Conservation (phyloP, 768 basidiomycete genomes). For the Panus rudis region DNA sequence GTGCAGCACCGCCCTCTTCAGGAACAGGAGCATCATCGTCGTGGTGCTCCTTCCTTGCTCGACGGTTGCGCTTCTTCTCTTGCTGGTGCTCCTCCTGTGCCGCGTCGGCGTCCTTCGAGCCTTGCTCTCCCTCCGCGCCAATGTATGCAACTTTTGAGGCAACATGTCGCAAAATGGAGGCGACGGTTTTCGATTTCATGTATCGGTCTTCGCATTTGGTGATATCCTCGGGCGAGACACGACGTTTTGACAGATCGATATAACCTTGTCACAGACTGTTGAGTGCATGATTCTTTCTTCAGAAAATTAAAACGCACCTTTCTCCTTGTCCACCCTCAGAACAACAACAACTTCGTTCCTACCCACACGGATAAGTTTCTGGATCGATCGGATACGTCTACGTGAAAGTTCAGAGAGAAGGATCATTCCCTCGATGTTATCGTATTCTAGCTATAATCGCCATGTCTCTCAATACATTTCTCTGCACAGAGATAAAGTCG, state of each 20-base stretch:
- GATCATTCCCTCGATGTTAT: conserved; percentile 99
- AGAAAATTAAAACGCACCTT: too few relatives aligned
- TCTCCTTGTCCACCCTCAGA: conserved; percentile 96
- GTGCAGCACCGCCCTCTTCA: conserved; percentile 32
- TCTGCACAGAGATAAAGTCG: neutral
- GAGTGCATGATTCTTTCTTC: too few relatives aligned
- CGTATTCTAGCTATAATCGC: conserved; percentile 80
- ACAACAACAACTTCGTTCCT: conserved; percentile 99
- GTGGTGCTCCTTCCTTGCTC: conserved; percentile 33
- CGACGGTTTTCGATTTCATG: conserved; percentile 95
- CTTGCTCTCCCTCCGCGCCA: conserved; percentile 29
- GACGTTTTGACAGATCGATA: conserved; percentile 97
- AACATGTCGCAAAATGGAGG: conserved; percentile 88
- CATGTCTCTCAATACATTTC: too few relatives aligned
- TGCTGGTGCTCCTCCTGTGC: conserved; percentile 34
- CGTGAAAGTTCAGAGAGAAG: conserved; percentile 95
- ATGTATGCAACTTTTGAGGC: conserved; percentile 68
- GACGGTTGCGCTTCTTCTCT: conserved; percentile 40
- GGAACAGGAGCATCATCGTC: conserved; percentile 35
- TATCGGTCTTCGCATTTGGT: conserved; percentile 98
- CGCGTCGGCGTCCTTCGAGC: conserved; percentile 25
- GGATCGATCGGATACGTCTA: conserved; percentile 93
- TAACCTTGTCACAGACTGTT: conserved; percentile 67
- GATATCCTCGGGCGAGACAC: conserved; percentile 97
- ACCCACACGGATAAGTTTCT: conserved; percentile 95